Base-by-base conservation (phyloP, 164 flowering plant genomes). In the Stephania yunnanensis region DNA sequence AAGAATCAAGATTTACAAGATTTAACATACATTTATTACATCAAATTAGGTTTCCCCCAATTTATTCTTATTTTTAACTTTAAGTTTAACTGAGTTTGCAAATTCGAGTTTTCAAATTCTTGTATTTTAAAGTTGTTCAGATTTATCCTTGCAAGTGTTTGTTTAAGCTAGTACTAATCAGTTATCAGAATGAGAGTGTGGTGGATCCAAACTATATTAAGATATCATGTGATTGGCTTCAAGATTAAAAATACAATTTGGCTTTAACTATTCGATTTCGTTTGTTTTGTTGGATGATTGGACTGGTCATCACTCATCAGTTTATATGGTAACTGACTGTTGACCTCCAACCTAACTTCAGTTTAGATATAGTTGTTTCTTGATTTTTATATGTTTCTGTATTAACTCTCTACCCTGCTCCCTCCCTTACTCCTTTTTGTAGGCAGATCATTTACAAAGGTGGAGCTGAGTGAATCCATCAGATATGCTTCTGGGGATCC, bases 401-500 rank as follows among this genome's bases (percentile, higher is more conserved):
- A 8, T 46, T 71, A 64, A 63, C 63, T 12, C 12, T 25, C 44
- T 76, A 20, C 25, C 45, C 30, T 20, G 22, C 63, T 12, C 12
- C 19, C 44, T 76, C 31, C 29, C 52, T 44, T 20, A 17, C 13
- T 6, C 7, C 63, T 46, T 65, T 76, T 30, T 84, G 80, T 76
- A 96, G 99, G 95, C 52, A 88, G 94, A 58, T 75, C 80, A 73
- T 96, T 94, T 79, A 91, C 85, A 82, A 94, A 92, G 87, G 88
- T 96, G 50, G 98, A 96, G 74, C 81, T 96, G 79, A 88, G 75
- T 78, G 98, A 94, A 80, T 85, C 99, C 30, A 94, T 96, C 76
- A 85, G 99, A 91, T 96, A 96, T 85, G 92, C 98, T 74, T 81
- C 94, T 77, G 93, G 90, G 58, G 99, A 96, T 86, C 94, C 91